Evolutionary conservation across 495 filamentous ascomycete genomes (phyloP), one percentile per base, ranked within the genome.

Genomic region (Penicillium canariense): DNA sequence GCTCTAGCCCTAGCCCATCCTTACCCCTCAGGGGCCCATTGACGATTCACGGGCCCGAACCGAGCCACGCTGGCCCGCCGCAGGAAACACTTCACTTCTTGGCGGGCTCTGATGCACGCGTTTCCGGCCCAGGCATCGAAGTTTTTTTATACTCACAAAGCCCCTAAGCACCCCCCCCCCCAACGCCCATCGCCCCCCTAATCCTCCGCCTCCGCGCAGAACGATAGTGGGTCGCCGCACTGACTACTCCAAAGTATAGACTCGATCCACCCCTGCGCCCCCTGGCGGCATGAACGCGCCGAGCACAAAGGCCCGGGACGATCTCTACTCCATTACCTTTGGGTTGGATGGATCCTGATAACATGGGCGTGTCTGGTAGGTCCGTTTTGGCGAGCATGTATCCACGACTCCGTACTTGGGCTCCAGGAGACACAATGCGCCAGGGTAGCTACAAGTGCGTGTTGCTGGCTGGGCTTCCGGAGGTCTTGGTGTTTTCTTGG

Each of bases 51-150:
- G 10, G 2, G 2, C 12, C 32, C 32, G 32, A 38, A 38, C 32
- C 10, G 34, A 40, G 38, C 12, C 43, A 30, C 43, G 27, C n/a
- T n/a, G n/a, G n/a, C n/a, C n/a, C n/a, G n/a, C 23, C 28, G 27
- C 15, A 46, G 30, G 23, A 46, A 46, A 1, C 43, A 28, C 17
- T 15, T 18, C 43, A 48, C 4, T 26, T 54, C 56, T 63, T 63
- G 63, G 56, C 61, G 36, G 27, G 31, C 31, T 28, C 46, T 53
- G 36, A 44, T 40, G 35, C 56, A 54, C 44, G 32, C 45, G 57
- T 50, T 54, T 30, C 53, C 59, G 49, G 34, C 27, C 23, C 52
- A 63, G 63, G 61, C 64, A 62, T 56, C 58, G 50, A 55, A 20
- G 14, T 57, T 64, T 56, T 54, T 48, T 48, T 53, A 55, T 31